Percentiles rank a stretch among this genome's conserved stretches.
These are phyloP conservation scores for Trichoderma koningiopsis DNA, from an alignment of 2,329 filamentous ascomycete genomes.

Conservation along the genomic window DNA sequence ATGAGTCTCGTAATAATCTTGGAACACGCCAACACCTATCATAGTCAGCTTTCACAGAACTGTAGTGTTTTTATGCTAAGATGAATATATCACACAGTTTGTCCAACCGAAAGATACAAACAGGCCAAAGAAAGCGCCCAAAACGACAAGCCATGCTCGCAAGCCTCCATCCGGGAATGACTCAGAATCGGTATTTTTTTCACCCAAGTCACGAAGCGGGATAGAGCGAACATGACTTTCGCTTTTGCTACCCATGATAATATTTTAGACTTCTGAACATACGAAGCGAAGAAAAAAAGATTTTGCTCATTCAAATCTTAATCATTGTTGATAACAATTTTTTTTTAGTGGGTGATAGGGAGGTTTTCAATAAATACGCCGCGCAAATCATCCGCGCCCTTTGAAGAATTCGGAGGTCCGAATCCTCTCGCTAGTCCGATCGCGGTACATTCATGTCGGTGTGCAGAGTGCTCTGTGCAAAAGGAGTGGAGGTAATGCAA, in stretches of 20 bases:
- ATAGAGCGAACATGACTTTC: not conserved
- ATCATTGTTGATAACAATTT: too few relatives aligned
- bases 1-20: not conserved
- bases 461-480: not conserved
- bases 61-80: not conserved
- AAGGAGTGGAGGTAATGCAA: not conserved
- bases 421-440: not conserved
- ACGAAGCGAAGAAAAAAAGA: not conserved
- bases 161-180: not conserved
- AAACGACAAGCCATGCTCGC: not conserved
- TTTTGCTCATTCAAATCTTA: too few relatives aligned
- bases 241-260: not conserved
- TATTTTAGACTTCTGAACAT: not conserved
- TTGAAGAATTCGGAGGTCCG: conserved; percentile 2
- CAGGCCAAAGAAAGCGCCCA: not conserved
- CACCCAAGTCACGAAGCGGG: not conserved
- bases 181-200: not conserved
- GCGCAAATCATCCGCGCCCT: conserved; percentile 2
- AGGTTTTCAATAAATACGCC: not conserved
- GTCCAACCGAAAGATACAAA: conserved; percentile 7
- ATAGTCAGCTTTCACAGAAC: not conserved
- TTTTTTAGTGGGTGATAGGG: not conserved
- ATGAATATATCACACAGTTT: not conserved
- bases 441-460: not conserved
- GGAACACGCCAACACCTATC: not conserved